These are phyloP conservation scores for Trypanosoma avium DNA, from an alignment of 208 protist genomes.

Conservation along the genomic window DNA sequence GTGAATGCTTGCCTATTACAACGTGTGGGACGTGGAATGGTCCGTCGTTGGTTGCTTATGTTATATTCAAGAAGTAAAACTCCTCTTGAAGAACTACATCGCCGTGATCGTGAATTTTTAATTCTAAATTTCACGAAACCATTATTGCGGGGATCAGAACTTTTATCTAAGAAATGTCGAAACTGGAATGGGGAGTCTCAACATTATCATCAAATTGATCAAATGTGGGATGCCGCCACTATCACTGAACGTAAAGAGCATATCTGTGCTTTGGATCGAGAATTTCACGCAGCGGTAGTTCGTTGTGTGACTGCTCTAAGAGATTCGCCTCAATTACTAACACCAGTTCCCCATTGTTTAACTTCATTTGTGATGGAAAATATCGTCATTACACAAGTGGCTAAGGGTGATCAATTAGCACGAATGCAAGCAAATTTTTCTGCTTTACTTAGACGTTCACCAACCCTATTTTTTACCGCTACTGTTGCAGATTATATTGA, in stretches of 20 bases:
- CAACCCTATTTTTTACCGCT: slow-evolving; percentile 27
- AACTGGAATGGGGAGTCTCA: slow-evolving; percentile 61
- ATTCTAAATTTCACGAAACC: slow-evolving; percentile 40
- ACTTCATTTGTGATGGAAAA: slow-evolving; percentile 54
- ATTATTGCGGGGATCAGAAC: slow-evolving; percentile 29
- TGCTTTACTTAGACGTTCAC: slow-evolving; percentile 24
- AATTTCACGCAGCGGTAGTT: slow-evolving; percentile 30
- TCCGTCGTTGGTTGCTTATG: slow-evolving; percentile 29
- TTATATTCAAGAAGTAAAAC: slow-evolving; percentile 7
- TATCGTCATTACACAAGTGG: slow-evolving; percentile 45
- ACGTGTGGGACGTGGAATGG: slow-evolving; percentile 39
- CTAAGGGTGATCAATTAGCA: slow-evolving; percentile 26
- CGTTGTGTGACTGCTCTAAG: slow-evolving; percentile 6
- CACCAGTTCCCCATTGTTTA: slow-evolving; percentile 20
- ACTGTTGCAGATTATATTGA: slow-evolving; percentile 36
- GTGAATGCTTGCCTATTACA: slow-evolving; percentile 47
- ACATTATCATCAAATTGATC: slow-evolving; percentile 25
- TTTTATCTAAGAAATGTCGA: slow-evolving; percentile 37
- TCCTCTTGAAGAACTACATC: slow-evolving; percentile 7
- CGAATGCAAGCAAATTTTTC: slow-evolving; percentile 33
- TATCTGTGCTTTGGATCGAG: slow-evolving; percentile 16
- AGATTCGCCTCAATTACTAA: slow-evolving; percentile 5
- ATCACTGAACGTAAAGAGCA: not conserved
- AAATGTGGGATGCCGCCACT: slow-evolving; percentile 12
- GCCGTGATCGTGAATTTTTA: slow-evolving; percentile 25